Evolutionary conservation across 257 asterid species (phyloP).

Genomic region (Scutellaria minor): DNA sequence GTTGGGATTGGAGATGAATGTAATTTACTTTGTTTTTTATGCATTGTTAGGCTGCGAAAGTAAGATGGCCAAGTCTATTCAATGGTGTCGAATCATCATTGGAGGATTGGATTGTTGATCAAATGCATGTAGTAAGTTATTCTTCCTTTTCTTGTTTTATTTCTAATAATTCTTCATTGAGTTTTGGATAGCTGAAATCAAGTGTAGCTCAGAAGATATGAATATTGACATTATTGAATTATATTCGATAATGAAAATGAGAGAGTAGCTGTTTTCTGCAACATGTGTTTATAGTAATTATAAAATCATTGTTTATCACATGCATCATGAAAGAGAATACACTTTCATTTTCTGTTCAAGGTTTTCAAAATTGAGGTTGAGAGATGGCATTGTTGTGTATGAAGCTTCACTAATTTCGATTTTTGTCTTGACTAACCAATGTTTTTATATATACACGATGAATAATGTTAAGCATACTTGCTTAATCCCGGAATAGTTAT

Average conservation of each 20-base stretch:
- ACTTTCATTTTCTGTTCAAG: not conserved
- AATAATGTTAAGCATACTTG: not conserved
- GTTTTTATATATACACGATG: not conserved
- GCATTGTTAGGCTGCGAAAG: conserved; percentile 77
- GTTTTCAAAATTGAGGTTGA: not conserved
- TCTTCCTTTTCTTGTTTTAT: not conserved
- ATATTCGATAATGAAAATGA: not conserved
- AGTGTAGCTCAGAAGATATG: not conserved
- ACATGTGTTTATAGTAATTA: not conserved
- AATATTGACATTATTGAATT: not conserved
- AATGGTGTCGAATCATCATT: conserved; percentile 63
- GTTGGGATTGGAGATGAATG: too few relatives aligned
- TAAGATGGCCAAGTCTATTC: conserved; percentile 86
- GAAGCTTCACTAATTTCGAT: not conserved
- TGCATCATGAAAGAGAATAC: not conserved
- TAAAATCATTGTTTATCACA: not conserved
- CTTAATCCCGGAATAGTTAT: not conserved
- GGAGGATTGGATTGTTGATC: conserved; percentile 94
- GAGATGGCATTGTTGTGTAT: not conserved
- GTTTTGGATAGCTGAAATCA: not conserved
- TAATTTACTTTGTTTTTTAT: not conserved
- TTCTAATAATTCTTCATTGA: not conserved
- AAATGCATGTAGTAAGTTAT: conserved; percentile 74
- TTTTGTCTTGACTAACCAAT: not conserved
- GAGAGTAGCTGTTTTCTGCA: not conserved